Base-by-base conservation (phyloP, 2,329 filamentous ascomycete genomes). In the Phaeosphaeriaceae sp. region DNA sequence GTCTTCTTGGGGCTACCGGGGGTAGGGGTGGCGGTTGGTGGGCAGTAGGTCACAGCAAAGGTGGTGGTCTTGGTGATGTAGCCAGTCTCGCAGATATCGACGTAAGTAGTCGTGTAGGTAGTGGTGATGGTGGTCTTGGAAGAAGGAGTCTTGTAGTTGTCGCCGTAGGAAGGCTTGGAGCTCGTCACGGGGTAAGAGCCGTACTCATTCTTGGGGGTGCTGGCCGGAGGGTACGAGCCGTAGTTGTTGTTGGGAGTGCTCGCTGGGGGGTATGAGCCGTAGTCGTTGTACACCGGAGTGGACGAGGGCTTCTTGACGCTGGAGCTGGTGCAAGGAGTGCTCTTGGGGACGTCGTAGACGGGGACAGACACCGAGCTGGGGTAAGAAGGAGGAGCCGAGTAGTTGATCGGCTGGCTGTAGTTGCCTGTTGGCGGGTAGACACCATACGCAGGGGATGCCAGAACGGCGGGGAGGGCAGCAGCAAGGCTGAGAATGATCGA, bases 51-150 rank as follows among this genome's bases (percentile, higher is more conserved):
- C 7, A 65, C 63, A 10, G 67, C 70, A 19, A 68, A 62, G 13
- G 69, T 72, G 40, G 67, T 71, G 7, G 65, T 67, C 48, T 67
- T 65, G 15, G 74, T 76, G 17, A 69, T 73, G 60, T 72, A 70
- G n/a, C 74, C 73, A 10, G 73, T 74, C 17, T 68, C 57, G 70
- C 74, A 76, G 48, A 75, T 57, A 46, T 76, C 73, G 24, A 74
- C 57, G 53, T 76, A 74, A 11, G 68, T 66, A 3, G 70, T 71
- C 15, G 67, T 68, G 52, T 71, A 71, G 1, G 64, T 62, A 6
- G 62, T 69, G 6, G 69, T 71, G 46, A 63, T 56, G n/a, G 58
- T 58, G 5, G 61, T 60, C 55, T 56, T 46, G 33, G 58, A 58
- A 6, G 41, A 52, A 27, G 62, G 57, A 19, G 52, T 46, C 17